These are phyloP conservation scores for Mollisiaceae sp. DNA, from an alignment of 2,329 filamentous ascomycete species.

Conservation along the genomic window DNA sequence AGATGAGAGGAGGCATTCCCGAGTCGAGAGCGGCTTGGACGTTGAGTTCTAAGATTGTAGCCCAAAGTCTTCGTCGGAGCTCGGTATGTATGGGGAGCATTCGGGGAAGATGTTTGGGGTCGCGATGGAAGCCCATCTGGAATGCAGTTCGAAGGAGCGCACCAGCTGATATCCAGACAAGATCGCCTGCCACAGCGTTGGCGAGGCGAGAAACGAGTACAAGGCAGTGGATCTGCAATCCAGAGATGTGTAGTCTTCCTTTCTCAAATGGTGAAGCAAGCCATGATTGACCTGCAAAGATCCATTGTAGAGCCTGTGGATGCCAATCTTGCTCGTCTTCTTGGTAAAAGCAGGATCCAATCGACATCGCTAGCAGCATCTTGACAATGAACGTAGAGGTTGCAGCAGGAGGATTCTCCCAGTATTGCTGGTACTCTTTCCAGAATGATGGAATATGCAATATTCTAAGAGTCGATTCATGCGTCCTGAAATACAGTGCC, in stretches of 20 bases:
- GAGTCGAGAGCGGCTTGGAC: constrained; percentile 56
- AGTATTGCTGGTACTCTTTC: constrained; percentile 49
- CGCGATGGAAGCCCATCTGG: constrained; percentile 63
- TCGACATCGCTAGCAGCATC: constrained; percentile 36
- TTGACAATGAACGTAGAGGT: constrained; percentile 30
- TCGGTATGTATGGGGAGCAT: constrained; percentile 56
- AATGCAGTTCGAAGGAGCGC: constrained; percentile 58
- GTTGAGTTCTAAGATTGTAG: constrained; percentile 59
- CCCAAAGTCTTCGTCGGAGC: constrained; percentile 61
- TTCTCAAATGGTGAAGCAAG: constrained; percentile 48
- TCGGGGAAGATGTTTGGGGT: constrained; percentile 55
- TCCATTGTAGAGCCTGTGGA: constrained; percentile 32
- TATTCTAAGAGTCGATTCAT: constrained; percentile 50
- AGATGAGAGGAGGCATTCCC: constrained; percentile 56
- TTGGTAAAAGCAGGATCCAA: constrained; percentile 33
- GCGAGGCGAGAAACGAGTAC: constrained; percentile 55
- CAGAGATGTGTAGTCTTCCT: constrained; percentile 52
- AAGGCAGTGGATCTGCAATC: constrained; percentile 59
- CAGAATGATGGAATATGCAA: constrained; percentile 53
- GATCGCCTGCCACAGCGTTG: constrained; percentile 54
- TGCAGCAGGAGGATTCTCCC: constrained; percentile 40
- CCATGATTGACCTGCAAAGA: constrained; percentile 35
- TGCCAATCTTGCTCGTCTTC: constrained; percentile 23
- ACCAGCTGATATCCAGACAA: constrained; percentile 58
- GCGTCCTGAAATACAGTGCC: constrained; percentile 49